A percentile compares a stretch with the other conserved stretches of the same genome.
Conservation (phyloP, 2,329 filamentous ascomycete genomes). For the Cladosporium velox region DNA sequence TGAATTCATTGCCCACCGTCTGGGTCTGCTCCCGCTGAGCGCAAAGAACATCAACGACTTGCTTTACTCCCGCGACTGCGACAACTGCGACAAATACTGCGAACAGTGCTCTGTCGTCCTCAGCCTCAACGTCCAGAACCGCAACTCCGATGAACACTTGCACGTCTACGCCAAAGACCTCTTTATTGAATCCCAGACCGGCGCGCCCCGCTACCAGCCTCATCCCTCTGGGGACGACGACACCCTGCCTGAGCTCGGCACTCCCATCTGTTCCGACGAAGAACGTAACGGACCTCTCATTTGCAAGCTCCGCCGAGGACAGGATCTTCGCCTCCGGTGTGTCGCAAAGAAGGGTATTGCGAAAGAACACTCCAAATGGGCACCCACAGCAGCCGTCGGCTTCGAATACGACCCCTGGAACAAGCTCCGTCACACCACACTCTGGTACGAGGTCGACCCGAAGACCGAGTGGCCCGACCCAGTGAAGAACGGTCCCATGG, state of each 20-base stretch:
- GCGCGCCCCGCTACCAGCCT: slow-evolving; percentile 65
- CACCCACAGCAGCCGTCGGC: slow-evolving; percentile 84
- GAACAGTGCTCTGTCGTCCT: slow-evolving; percentile 86
- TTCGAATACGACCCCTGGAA: slow-evolving; percentile 99
- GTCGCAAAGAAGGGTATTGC: slow-evolving; percentile 98
- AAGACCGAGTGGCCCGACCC: slow-evolving; percentile 38
- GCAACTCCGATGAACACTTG: slow-evolving; percentile 83
- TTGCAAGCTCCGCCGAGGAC: slow-evolving; percentile 83
- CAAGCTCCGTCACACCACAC: slow-evolving; percentile 85
- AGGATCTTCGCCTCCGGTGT: slow-evolving; percentile 87
- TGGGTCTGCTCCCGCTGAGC: slow-evolving; percentile 86
- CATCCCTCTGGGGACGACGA: slow-evolving; percentile 79
- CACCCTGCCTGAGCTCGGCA: slow-evolving; percentile 58
- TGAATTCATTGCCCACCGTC: slow-evolving; percentile 90
- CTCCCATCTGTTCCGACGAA: slow-evolving; percentile 79
- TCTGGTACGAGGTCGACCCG: slow-evolving; percentile 87
- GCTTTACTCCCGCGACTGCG: slow-evolving; percentile 88
- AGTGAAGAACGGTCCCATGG: slow-evolving; percentile 68
- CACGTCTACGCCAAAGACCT: slow-evolving; percentile 91
- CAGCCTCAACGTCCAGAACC: slow-evolving; percentile 69
- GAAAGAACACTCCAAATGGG: slow-evolving; percentile 99
- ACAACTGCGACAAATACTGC: slow-evolving; percentile 87
- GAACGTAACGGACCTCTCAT: slow-evolving; percentile 82
- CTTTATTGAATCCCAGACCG: slow-evolving; percentile 57
- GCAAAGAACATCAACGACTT: slow-evolving; percentile 80